Conservation (phyloP, 345 rosid genomes). For the Syzygium grande region DNA sequence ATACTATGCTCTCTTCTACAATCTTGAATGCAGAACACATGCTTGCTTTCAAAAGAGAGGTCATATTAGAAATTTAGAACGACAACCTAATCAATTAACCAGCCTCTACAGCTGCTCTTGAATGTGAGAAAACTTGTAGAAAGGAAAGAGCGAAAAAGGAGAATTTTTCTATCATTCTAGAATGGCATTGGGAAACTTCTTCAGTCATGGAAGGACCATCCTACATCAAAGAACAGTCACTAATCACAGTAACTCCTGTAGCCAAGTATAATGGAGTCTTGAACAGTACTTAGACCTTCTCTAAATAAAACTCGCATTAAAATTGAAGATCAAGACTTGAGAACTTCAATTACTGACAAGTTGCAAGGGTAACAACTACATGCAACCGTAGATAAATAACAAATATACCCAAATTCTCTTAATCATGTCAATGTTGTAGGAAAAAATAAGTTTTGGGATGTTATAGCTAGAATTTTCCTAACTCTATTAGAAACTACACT, state of each 20-base stretch:
- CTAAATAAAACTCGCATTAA: not conserved
- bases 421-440: not conserved
- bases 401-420: not conserved
- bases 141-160: not conserved
- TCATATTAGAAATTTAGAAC: not conserved
- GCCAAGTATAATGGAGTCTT: not conserved
- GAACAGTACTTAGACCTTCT: not conserved
- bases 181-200: not conserved
- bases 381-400: not conserved
- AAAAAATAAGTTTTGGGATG: not conserved
- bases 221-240: not conserved
- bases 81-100: not conserved
- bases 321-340: not conserved
- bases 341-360: not conserved
- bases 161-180: not conserved
- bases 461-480: not conserved
- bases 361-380: not conserved
- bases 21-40: not conserved
- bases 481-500: not conserved
- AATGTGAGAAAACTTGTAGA: not conserved
- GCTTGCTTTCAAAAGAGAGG: not conserved
- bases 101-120: not conserved
- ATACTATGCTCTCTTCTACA: not conserved
- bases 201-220: not conserved
- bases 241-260: not conserved